Base-by-base conservation (phyloP, 179 eudicot species). In the Patellifolia procumbens region DNA sequence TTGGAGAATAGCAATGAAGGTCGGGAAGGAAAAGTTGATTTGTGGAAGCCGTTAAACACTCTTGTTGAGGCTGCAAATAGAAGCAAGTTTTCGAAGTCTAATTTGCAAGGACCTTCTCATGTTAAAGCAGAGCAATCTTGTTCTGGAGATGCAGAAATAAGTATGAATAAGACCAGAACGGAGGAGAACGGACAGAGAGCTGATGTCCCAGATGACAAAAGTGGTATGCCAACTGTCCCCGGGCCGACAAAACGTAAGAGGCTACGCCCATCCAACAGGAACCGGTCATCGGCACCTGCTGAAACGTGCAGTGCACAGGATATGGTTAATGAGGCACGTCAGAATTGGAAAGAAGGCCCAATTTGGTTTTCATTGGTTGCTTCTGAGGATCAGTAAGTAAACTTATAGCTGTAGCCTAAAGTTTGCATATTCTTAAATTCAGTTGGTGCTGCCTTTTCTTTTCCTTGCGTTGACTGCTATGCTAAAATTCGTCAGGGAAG, bases 281-380 rank as follows among this genome's bases (percentile, higher is more conserved):
- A 79, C 52, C 80, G 61, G 75, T 62, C 74, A 58, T 72, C 76
- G 56, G 79, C 75, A 70, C 35, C 81, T 37, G 77, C 65, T 7
- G 94, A 91, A 48, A 74, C 84, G 26, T 55, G 76, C 45, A 64
- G 82, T 66, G 65, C 89, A 2, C 88, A 83, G 48, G 72, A 75
- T 66, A 60, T 85, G 74, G 80, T 87, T n/a, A 88, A 81, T 77
- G 80, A 78, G 29, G 51, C 72, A 17, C 79, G 79, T 63, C 84
- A 66, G 26, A 75, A 75, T 29, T 81, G 86, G 83, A 87, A 82
- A 76, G 81, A 81, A 31, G 80, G 79, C 77, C 98, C 97, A 16
- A 82, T 94, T 85, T 94, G 98, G 98, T 89, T 92, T 85, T 89
- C 97, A 37, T 81, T 94, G 73, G 91, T 90, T 68, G 88, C 98